A percentile compares a stretch with the other conserved stretches of the same genome.
phyloP scores from a whole-genome alignment of 2,329 filamentous ascomycete genomes.

The Colletotrichum sp. region DNA sequence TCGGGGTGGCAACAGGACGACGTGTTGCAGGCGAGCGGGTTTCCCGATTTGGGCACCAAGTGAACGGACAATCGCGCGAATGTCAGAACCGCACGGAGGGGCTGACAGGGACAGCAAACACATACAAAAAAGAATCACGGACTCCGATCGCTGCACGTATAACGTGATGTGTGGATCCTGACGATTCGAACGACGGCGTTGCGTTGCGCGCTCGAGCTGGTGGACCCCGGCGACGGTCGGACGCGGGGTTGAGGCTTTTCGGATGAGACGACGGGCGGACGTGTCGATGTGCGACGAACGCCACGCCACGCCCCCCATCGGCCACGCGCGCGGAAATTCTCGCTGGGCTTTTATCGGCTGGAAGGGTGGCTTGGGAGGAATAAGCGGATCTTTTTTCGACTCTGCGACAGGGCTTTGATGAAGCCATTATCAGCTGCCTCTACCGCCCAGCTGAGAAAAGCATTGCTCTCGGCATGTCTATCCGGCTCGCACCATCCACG shows the following conservation, averaged over 20 bases:
- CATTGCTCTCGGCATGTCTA: not conserved
- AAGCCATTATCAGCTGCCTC: not conserved
- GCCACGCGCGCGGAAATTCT: not conserved
- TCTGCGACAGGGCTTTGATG: not conserved
- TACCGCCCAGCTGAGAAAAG: not conserved
- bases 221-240: not conserved
- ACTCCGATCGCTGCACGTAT: not conserved
- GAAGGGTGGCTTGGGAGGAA: not conserved
- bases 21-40: not conserved
- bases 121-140: not conserved
- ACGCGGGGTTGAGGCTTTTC: not conserved
- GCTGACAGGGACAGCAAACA: not conserved
- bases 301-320: not conserved
- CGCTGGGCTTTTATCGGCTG: not conserved
- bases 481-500: not conserved
- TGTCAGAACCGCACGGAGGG: not conserved
- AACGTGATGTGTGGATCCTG: not conserved
- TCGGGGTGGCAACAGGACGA: not conserved
- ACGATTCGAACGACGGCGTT: not conserved
- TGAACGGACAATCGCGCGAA: not conserved
- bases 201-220: not conserved
- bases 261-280: not conserved
- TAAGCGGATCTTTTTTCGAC: not conserved
- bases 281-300: not conserved
- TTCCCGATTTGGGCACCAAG: not conserved